Base-by-base conservation (phyloP, 805 yeast genomes). In the Phaffomyces antillensis region DNA sequence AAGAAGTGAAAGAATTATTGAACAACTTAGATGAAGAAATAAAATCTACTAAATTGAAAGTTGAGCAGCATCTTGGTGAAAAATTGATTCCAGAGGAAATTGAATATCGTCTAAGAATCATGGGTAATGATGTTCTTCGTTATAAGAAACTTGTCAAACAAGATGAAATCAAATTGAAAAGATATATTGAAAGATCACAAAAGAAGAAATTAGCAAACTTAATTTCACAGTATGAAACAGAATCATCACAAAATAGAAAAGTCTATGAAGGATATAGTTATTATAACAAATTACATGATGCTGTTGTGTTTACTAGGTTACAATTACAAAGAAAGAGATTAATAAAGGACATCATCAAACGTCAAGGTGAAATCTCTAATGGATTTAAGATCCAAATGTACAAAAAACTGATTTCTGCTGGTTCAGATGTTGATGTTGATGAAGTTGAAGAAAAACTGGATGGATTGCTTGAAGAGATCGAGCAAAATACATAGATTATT, bases 401-500 rank as follows among this genome's bases (percentile, higher is more conserved):
- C 65, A 67, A 87, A 50, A 73, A 80, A 52, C 70, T 84, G 59
- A 81, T 84, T 40, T 75, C 87, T 44, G 73, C 76, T 42, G 77
- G 87, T 50, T 81, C 89, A 40, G 86, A 80, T 37, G 74, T 85
- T 45, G 76, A 77, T 11, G 72, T 80, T 20, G 76, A 76, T 50
- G 86, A 83, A 52, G 84, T 84, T 36, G 87, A 82, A 57, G 76
- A 73, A 39, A 75, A 81, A 49, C 66, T 83, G 42, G 83, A 81
- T 55, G 83, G 81, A 8, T 78, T 83, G 40, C 67, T 67, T 37
- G 52, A 62, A n/a, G 60, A 57, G 38, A 53, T 58, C 36, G 58
- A 56, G 30, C 40, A 39, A 3, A 18, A 25, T 12, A 3, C 9
- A n/a, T 26, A n/a, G 28, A 11, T 18, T 20, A 12, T 12, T 13